These are phyloP conservation scores for Alternaria sp. DNA, from an alignment of 2,329 filamentous ascomycete species.

Conservation along the genomic window DNA sequence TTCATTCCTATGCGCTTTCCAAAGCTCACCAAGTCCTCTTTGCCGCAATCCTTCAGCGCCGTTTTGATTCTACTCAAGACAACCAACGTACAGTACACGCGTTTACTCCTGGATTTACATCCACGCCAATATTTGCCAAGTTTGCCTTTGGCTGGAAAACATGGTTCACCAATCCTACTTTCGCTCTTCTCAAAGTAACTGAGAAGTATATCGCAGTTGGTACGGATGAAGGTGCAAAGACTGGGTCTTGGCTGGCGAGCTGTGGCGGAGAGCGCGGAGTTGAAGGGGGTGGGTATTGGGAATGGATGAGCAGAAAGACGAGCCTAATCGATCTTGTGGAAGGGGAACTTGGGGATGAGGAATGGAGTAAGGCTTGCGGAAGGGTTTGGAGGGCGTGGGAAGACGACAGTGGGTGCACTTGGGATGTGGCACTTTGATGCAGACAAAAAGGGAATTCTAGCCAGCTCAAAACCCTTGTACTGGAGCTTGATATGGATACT, in stretches of 20 bases:
- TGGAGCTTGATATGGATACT: not conserved
- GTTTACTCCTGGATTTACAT: conserved; percentile 23
- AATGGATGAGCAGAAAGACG: conserved; percentile 13
- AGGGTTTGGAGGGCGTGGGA: conserved; percentile 23
- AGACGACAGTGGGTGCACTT: conserved; percentile 13
- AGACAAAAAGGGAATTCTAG: not conserved
- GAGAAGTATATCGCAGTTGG: conserved; percentile 18
- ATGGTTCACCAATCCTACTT: conserved; percentile 22
- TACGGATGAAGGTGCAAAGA: conserved; percentile 25
- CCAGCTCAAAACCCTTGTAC: not conserved
- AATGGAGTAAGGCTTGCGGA: not conserved
- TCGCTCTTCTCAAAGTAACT: conserved; percentile 17
- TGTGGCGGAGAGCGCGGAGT: conserved; percentile 10
- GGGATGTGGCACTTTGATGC: conserved; percentile 7
- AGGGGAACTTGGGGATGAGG: conserved; percentile 6
- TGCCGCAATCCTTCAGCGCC: conserved; percentile 15
- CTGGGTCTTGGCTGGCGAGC: conserved; percentile 23
- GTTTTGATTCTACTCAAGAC: conserved; percentile 1
- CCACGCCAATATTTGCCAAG: conserved; percentile 22
- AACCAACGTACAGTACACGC: conserved; percentile 14
- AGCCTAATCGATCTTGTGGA: conserved; percentile 22
- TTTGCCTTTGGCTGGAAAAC: conserved; percentile 17
- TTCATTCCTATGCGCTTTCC: conserved; percentile 12
- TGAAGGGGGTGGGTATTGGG: conserved; percentile 21
- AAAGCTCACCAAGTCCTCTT: conserved; percentile 30